These are phyloP conservation scores for Cajanus cajan DNA, from an alignment of 306 rosid species.

Conservation along the genomic window DNA sequence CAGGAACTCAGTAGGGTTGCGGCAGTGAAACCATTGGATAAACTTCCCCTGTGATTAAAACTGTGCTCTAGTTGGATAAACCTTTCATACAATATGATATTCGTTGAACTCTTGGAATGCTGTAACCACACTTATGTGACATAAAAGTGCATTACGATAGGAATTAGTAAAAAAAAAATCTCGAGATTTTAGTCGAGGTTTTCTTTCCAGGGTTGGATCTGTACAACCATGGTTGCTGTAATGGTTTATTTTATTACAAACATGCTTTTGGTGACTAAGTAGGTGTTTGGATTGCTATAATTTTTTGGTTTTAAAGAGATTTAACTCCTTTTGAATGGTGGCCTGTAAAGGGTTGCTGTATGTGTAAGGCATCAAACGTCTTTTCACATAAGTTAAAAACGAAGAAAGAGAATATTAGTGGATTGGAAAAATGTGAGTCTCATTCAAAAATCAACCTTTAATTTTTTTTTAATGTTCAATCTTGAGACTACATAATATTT, in stretches of 20 bases:
- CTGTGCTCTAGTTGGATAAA: not conserved
- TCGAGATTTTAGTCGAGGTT: not conserved
- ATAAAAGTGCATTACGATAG: not conserved
- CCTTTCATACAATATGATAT: not conserved
- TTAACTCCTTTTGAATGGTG: too few relatives aligned
- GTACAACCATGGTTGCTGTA: not conserved
- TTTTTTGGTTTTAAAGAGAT: too few relatives aligned
- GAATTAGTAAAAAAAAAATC: not conserved
- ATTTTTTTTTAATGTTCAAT: too few relatives aligned
- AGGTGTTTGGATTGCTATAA: too few relatives aligned
- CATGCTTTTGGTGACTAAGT: too few relatives aligned
- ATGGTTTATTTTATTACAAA: not conserved
- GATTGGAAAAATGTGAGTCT: too few relatives aligned
- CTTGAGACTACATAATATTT: too few relatives aligned
- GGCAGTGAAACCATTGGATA: slow-evolving; percentile 58
- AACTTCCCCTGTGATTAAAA: slow-evolving; percentile 54
- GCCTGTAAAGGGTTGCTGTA: too few relatives aligned
- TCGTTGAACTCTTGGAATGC: not conserved
- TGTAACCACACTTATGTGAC: not conserved
- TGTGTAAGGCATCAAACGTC: too few relatives aligned
- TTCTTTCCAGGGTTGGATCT: not conserved
- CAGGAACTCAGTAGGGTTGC: slow-evolving; percentile 55
- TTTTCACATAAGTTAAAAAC: too few relatives aligned
- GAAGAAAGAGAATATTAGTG: too few relatives aligned
- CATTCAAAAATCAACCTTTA: too few relatives aligned